Evolutionary conservation across 2,329 filamentous ascomycete species (phyloP).

Genomic region (Aspergillus tamarii): DNA sequence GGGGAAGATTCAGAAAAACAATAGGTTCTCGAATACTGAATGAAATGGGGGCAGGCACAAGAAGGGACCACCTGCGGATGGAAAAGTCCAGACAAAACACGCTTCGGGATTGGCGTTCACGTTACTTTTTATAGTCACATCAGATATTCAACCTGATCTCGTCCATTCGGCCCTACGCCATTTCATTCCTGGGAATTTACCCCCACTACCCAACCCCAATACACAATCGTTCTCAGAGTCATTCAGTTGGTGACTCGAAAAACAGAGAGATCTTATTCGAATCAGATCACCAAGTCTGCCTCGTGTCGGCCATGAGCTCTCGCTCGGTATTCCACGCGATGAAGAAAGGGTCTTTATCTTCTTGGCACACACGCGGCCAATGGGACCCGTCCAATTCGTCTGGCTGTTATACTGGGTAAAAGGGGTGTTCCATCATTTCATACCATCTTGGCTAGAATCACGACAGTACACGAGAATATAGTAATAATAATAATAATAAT

Average conservation of each 20-base stretch:
- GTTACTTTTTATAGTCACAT: slow-evolving; percentile 16
- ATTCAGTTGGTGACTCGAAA: too few relatives aligned
- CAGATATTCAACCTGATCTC: neutral
- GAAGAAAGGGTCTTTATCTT: neutral
- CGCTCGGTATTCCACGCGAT: neutral
- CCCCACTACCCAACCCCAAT: neutral
- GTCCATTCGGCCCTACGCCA: neutral
- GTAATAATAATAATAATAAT: neutral
- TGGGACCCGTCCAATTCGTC: neutral
- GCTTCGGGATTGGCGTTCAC: slow-evolving; percentile 10
- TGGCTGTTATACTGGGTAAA: neutral
- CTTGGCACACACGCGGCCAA: slow-evolving; percentile 8
- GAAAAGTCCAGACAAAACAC: slow-evolving; percentile 12
- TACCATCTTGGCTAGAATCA: too few relatives aligned
- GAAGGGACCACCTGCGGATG: slow-evolving; percentile 4
- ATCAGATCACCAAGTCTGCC: too few relatives aligned
- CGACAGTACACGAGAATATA: neutral
- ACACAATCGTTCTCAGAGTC: neutral
- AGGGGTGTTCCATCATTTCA: too few relatives aligned
- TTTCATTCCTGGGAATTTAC: neutral
- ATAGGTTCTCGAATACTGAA: neutral
- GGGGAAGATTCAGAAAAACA: neutral
- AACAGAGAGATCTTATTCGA: too few relatives aligned
- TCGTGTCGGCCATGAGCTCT: neutral
- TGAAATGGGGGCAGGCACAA: neutral